Percentiles rank a stretch among this genome's conserved stretches.
phyloP scores from a whole-genome alignment of 495 filamentous ascomycete genomes.

The Lasiosphaeriaceae sp. region DNA sequence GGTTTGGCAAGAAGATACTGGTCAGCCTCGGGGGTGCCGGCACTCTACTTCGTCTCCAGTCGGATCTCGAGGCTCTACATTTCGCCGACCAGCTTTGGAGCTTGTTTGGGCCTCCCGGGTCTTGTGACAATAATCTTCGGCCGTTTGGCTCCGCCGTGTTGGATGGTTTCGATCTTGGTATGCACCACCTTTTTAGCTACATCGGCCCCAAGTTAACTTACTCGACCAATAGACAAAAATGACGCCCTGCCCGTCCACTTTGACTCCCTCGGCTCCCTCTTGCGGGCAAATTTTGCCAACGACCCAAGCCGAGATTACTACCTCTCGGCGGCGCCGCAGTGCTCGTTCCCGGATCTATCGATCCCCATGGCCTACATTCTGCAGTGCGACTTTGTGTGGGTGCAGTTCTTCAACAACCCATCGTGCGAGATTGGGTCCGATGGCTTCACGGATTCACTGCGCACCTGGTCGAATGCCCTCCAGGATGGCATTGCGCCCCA shows the following conservation, averaged over 20 bases:
- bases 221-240: slow-evolving; percentile 16
- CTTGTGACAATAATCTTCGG: slow-evolving; percentile 21
- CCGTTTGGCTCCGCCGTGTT: slow-evolving; percentile 52
- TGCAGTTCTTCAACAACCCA: slow-evolving; percentile 13
- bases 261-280: slow-evolving; percentile 7
- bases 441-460: slow-evolving; percentile 5
- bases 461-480: slow-evolving; percentile 9
- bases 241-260: slow-evolving; percentile 17
- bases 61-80: slow-evolving; percentile 42
- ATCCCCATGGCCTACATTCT: slow-evolving; percentile 17
- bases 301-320: slow-evolving; percentile 36
- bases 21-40: slow-evolving; percentile 58
- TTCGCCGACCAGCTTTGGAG: slow-evolving; percentile 50
- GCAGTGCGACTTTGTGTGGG: slow-evolving; percentile 21
- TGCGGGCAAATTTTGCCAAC: slow-evolving; percentile 6
- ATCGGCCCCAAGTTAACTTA: neutral
- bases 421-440: slow-evolving; percentile 9
- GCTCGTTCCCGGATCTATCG: slow-evolving; percentile 44
- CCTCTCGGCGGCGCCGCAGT: slow-evolving; percentile 54
- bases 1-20: slow-evolving; percentile 57
- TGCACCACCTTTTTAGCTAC: neutral
- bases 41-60: slow-evolving; percentile 44
- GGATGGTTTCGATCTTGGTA: slow-evolving; percentile 56
- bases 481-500: slow-evolving; percentile 5
- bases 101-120: slow-evolving; percentile 19